These are phyloP conservation scores for Tulasnella sp. DNA, from an alignment of 768 basidiomycete genomes.

Conservation along the genomic window DNA sequence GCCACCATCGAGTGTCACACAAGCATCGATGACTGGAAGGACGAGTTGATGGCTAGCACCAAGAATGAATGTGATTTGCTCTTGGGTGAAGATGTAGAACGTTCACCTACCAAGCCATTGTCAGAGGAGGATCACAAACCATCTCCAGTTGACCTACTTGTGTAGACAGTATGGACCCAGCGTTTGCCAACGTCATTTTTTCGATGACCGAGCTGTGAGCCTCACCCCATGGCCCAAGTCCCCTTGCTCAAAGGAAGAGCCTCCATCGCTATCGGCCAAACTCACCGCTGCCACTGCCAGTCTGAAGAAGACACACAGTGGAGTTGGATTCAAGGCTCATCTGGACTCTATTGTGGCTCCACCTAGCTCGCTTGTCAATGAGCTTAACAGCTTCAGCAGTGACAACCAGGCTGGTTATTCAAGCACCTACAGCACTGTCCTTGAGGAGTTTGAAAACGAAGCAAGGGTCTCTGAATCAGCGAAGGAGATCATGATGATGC, in stretches of 20 bases:
- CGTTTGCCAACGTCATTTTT: slow-evolving; percentile 63
- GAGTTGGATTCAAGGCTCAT: neutral
- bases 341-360: neutral
- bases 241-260: neutral
- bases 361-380: neutral
- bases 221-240: neutral
- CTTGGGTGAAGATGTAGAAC: neutral
- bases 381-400: neutral
- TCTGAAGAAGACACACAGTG: neutral
- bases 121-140: slow-evolving; percentile 14
- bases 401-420: neutral
- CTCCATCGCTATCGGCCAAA: neutral
- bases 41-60: neutral
- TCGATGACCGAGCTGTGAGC: neutral
- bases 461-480: neutral
- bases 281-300: neutral
- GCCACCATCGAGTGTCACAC: slow-evolving; percentile 31
- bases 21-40: neutral
- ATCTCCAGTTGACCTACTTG: slow-evolving; percentile 37
- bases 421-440: neutral
- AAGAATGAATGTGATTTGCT: neutral
- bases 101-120: neutral
- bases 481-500: neutral
- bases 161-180: slow-evolving; percentile 80
- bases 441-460: slow-evolving; percentile 23